phyloP scores from a whole-genome alignment of 768 basidiomycete species.

The Lactifluus volemus region DNA sequence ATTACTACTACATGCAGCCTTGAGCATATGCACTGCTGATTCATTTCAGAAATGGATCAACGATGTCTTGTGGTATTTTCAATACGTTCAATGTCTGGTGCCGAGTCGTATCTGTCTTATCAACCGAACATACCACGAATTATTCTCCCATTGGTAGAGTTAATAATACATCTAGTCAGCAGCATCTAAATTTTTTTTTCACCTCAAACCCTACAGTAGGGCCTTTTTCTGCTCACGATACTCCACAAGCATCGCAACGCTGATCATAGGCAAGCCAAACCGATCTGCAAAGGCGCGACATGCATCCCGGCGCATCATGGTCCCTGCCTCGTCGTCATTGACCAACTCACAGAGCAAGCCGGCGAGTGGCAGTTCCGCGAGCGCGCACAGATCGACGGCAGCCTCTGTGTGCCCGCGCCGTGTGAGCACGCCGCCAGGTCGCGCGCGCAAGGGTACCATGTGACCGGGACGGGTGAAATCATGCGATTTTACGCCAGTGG shows the following conservation, averaged over 20 bases:
- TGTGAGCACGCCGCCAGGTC: conserved; percentile 74
- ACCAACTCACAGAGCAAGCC: conserved; percentile 94
- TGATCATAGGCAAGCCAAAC: conserved; percentile 92
- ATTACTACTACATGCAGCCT: too few relatives aligned
- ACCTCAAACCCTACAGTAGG: neutral
- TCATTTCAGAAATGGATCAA: too few relatives aligned
- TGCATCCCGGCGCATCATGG: conserved; percentile 93
- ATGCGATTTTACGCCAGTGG: conserved; percentile 36
- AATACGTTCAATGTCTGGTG: too few relatives aligned
- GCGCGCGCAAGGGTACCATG: conserved; percentile 86
- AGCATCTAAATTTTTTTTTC: neutral
- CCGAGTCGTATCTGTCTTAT: too few relatives aligned
- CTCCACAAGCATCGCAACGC: conserved; percentile 73
- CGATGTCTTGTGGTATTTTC: too few relatives aligned
- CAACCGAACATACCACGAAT: too few relatives aligned
- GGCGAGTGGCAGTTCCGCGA: conserved; percentile 59
- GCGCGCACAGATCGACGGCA: conserved; percentile 74
- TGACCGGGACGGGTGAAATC: conserved; percentile 94
- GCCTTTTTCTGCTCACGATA: conserved; percentile 22
- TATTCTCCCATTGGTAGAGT: too few relatives aligned
- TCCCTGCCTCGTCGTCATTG: conserved; percentile 80
- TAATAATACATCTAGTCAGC: neutral
- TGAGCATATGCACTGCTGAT: too few relatives aligned
- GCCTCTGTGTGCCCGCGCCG: conserved; percentile 93
- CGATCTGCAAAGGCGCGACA: conserved; percentile 84